Conservation (phyloP, 495 filamentous ascomycete species). For the Penicillium roqueforti region DNA sequence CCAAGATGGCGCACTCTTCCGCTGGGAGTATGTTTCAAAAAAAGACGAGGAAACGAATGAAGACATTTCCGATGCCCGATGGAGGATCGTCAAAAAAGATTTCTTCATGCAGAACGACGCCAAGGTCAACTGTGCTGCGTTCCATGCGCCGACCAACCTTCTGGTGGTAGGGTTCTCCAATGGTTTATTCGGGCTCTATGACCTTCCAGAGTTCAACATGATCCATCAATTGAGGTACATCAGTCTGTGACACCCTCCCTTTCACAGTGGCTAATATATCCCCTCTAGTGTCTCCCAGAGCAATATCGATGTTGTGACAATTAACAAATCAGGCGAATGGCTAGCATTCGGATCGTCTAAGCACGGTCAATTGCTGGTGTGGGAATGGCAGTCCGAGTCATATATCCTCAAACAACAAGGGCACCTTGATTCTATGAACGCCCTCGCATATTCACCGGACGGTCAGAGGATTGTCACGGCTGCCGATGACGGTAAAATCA, state of each 20-base stretch:
- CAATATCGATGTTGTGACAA: constrained; percentile 87
- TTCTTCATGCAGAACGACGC: constrained; percentile 91
- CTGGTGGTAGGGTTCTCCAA: constrained; percentile 92
- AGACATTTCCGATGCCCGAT: constrained; percentile 60
- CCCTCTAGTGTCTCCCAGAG: constrained; percentile 80
- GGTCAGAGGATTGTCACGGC: constrained; percentile 88
- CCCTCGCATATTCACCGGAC: constrained; percentile 88
- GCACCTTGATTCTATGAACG: constrained; percentile 94
- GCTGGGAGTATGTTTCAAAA: constrained; percentile 56
- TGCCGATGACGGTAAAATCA: constrained; percentile 95
- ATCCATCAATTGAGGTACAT: constrained; percentile 74
- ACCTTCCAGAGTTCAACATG: constrained; percentile 93
- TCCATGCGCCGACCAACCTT: constrained; percentile 79
- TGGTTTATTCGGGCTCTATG: constrained; percentile 88
- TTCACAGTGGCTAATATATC: constrained; percentile 12
- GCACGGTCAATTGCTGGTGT: constrained; percentile 88
- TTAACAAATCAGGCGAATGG: constrained; percentile 95
- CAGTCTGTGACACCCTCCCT: background rate
- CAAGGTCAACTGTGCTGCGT: constrained; percentile 81
- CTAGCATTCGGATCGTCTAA: constrained; percentile 96
- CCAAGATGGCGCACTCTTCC: constrained; percentile 63
- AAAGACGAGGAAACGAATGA: constrained; percentile 58
- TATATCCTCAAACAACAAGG: constrained; percentile 98
- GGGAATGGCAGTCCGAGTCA: constrained; percentile 99
- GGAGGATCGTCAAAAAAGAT: constrained; percentile 82